These are phyloP conservation scores for Saccharata proteae DNA, from an alignment of 2,329 filamentous ascomycete genomes.

Conservation along the genomic window DNA sequence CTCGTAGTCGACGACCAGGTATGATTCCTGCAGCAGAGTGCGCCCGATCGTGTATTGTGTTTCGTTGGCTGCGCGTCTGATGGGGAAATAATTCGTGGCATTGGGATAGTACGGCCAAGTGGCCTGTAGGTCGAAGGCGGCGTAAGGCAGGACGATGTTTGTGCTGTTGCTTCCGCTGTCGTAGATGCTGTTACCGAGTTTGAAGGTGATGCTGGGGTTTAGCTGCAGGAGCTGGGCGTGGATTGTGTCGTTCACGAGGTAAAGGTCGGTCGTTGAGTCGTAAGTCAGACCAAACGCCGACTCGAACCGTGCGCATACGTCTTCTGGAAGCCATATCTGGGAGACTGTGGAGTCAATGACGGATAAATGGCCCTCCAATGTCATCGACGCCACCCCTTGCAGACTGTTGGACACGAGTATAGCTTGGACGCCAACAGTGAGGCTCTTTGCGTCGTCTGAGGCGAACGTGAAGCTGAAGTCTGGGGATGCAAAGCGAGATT, in stretches of 20 bases:
- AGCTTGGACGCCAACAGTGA: conserved; percentile 3
- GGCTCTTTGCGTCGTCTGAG: conserved; percentile 1
- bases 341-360: conserved; percentile 2
- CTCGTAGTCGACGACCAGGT: conserved; percentile 26
- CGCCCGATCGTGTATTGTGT: conserved; percentile 17
- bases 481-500: conserved; percentile 21
- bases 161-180: neutral
- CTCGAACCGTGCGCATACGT: conserved; percentile 28
- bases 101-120: too few relatives aligned
- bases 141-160: neutral
- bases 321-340: conserved; percentile 15
- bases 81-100: conserved; percentile 23
- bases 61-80: conserved; percentile 24
- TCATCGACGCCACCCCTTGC: too few relatives aligned
- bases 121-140: conserved; percentile 5
- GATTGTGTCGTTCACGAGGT: conserved; percentile 26
- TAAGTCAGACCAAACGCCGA: conserved; percentile 27
- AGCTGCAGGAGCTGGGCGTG: conserved; percentile 19
- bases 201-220: conserved; percentile 18
- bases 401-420: conserved; percentile 2
- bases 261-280: conserved; percentile 23
- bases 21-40: conserved; percentile 25
- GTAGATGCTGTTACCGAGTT: conserved; percentile 1
- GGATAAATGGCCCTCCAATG: too few relatives aligned
- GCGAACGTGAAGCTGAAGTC: conserved; percentile 12